Percentiles rank a stretch among this genome's conserved stretches.
Conservation (phyloP, 495 filamentous ascomycete genomes). For the Penicillium alfredii region DNA sequence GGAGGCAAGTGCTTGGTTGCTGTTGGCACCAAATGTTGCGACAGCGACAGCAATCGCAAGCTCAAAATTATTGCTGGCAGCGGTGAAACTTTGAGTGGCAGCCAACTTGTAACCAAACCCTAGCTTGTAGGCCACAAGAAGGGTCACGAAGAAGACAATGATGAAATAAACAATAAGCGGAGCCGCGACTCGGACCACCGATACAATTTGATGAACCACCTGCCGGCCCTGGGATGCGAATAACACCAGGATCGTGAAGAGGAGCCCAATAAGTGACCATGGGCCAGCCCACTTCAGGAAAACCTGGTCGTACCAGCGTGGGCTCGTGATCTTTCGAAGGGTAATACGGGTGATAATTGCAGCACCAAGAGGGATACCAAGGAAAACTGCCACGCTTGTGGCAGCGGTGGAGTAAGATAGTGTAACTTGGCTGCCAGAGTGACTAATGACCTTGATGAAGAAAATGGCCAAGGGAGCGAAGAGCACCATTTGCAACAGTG, state of each 20-base stretch:
- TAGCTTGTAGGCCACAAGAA: constrained; percentile 49
- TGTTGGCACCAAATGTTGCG: constrained; percentile 71
- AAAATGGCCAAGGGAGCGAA: constrained; percentile 76
- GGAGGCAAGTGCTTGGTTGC: constrained; percentile 80
- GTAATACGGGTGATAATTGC: constrained; percentile 68
- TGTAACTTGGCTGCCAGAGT: constrained; percentile 23
- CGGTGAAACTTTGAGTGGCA: constrained; percentile 84
- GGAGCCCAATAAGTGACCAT: constrained; percentile 73
- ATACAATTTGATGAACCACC: constrained; percentile 79
- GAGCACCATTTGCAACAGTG: constrained; percentile 77
- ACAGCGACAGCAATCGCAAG: constrained; percentile 89
- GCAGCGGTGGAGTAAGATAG: constrained; percentile 68
- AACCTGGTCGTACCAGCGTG: constrained; percentile 56
- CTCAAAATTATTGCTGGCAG: constrained; percentile 95
- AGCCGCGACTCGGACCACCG: constrained; percentile 71
- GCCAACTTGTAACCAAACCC: constrained; percentile 70
- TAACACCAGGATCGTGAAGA: constrained; percentile 81
- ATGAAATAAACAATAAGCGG: constrained; percentile 77
- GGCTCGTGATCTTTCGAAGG: constrained; percentile 48
- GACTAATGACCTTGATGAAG: constrained; percentile 67
- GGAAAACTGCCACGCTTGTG: constrained; percentile 73
- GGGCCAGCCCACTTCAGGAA: constrained; percentile 68
- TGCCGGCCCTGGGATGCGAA: constrained; percentile 76
- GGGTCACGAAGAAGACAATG: constrained; percentile 64
- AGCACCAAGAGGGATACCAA: constrained; percentile 77